These are phyloP conservation scores for Iodosphaeria phyllophila DNA, from an alignment of 2,329 filamentous ascomycete species.

Conservation along the genomic window DNA sequence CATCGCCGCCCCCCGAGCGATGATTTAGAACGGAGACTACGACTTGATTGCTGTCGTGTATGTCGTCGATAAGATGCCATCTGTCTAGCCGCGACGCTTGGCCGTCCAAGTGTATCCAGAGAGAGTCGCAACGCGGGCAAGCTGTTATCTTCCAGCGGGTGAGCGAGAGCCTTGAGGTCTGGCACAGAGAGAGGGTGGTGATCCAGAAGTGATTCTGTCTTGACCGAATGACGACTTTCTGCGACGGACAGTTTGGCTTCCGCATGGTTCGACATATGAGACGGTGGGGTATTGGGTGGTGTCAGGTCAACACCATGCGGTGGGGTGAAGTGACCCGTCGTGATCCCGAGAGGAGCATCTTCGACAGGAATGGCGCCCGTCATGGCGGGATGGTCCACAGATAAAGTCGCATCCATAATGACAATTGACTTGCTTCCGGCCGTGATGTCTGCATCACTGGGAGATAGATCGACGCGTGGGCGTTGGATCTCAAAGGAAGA, in stretches of 20 bases:
- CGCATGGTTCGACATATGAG: constrained; percentile 10
- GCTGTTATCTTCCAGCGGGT: constrained; percentile 11
- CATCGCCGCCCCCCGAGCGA: constrained; percentile 35
- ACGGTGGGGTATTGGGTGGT: constrained; percentile 42
- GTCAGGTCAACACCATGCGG: constrained; percentile 31
- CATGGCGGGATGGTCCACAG: constrained; percentile 30
- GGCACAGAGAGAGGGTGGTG: not conserved
- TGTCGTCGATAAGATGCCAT: too few relatives aligned
- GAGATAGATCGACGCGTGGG: too few relatives aligned
- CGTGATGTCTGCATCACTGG: constrained; percentile 43
- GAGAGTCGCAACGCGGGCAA: constrained; percentile 12
- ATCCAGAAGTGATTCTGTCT: constrained; percentile 7
- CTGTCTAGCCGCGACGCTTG: too few relatives aligned
- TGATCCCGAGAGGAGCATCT: constrained; percentile 30
- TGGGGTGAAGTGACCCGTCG: constrained; percentile 31
- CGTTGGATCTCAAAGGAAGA: too few relatives aligned
- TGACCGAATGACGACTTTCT: constrained; percentile 34
- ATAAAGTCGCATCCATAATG: constrained; percentile 55
- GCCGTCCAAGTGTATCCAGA: constrained; percentile 15
- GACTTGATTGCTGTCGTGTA: constrained; percentile 25
- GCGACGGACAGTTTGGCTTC: constrained; percentile 27
- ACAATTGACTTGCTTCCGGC: constrained; percentile 78
- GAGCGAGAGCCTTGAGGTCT: constrained; percentile 6
- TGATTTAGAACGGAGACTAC: constrained; percentile 27
- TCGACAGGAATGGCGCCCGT: constrained; percentile 24